Evolutionary conservation across 2,329 filamentous ascomycete genomes (phyloP), one percentile per base, ranked within the genome.

Genomic region (Sporothrix sp.): DNA sequence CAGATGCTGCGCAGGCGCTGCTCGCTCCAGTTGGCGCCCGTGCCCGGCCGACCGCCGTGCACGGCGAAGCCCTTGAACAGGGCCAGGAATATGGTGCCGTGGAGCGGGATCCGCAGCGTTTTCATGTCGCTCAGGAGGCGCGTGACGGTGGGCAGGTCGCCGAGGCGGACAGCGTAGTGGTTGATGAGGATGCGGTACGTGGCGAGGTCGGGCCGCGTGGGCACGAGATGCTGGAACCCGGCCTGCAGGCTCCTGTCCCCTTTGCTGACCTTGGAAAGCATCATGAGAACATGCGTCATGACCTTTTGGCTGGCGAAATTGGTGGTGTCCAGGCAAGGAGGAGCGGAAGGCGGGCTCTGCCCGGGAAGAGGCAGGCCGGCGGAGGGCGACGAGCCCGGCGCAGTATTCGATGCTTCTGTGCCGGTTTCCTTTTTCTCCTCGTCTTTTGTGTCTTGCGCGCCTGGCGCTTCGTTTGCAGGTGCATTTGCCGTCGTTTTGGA

Each of bases 151-250:
- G 79, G 70, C 20, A 96, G 72, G 56, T 94, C 75, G 14, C 91
- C 91, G 3, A 80, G 71, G 16, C 72, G 71, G 18, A 78, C 67
- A 5, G 84, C 81, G 60, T 87, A 84, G 62, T 95, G 78, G 39
- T 84, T 80, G 54, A 96, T 75, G 48, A 97, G 72, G 39, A 93
- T 79, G 43, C 83, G 79, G 63, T 87, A 96, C 0, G 90, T 96
- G 33, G 79, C 76, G 7, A 87, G 70, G 63, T 95, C 79, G 0
- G 91, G 91, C 0, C 78, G 75, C 25, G 91, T 75, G 1, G 79
- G 75, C 7, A 85, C 74, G 1, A 73, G 70, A 35, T 76, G 70
- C 62, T 95, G 89, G 40, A 76, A 66, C 8, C 62, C 57, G 4
- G 68, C 59, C 25, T 66, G 71, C 45, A 90, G 66, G 28, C 74